These are phyloP conservation scores for Chrysoporthe deuterocubensis DNA, from an alignment of 2,329 filamentous ascomycete genomes.

Conservation along the genomic window DNA sequence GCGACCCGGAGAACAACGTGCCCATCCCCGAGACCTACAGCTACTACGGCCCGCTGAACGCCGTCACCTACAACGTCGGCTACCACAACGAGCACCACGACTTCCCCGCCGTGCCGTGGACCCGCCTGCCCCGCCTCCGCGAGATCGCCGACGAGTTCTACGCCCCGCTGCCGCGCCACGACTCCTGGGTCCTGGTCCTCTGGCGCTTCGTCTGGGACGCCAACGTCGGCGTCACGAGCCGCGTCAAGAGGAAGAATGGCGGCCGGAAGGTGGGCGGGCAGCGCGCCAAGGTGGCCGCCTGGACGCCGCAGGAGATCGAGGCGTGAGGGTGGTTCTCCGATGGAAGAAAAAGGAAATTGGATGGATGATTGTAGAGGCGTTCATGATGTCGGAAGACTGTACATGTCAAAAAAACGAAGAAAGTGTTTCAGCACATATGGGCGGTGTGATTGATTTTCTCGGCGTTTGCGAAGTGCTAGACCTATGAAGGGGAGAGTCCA, in stretches of 20 bases:
- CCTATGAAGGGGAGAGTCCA: not conserved
- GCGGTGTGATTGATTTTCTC: not conserved
- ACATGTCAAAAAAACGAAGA: slow-evolving; percentile 1
- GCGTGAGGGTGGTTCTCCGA: slow-evolving; percentile 46
- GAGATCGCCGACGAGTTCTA: slow-evolving; percentile 90
- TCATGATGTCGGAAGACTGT: slow-evolving; percentile 7
- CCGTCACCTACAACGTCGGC: slow-evolving; percentile 95
- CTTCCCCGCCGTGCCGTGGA: slow-evolving; percentile 97
- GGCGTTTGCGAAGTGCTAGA: not conserved
- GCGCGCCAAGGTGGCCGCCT: slow-evolving; percentile 52
- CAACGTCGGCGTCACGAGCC: slow-evolving; percentile 85
- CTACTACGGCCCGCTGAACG: slow-evolving; percentile 93
- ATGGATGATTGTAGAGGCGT: not conserved
- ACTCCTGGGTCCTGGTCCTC: slow-evolving; percentile 90
- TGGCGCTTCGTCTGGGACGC: slow-evolving; percentile 96
- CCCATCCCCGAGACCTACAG: slow-evolving; percentile 91
- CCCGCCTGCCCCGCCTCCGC: slow-evolving; percentile 75
- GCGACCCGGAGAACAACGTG: slow-evolving; percentile 62
- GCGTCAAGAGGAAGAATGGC: slow-evolving; percentile 89
- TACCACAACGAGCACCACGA: slow-evolving; percentile 99
- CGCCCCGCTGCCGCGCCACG: slow-evolving; percentile 80
- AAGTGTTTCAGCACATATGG: slow-evolving; percentile 9
- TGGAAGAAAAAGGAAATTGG: not conserved
- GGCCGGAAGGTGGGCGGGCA: slow-evolving; percentile 59
- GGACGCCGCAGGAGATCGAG: slow-evolving; percentile 73